A percentile compares a stretch with the other conserved stretches of the same genome.
Evolutionary conservation across 1,284 basidiomycete genomes (phyloP).

Genomic region (Cystobasidium slooffiae): DNA sequence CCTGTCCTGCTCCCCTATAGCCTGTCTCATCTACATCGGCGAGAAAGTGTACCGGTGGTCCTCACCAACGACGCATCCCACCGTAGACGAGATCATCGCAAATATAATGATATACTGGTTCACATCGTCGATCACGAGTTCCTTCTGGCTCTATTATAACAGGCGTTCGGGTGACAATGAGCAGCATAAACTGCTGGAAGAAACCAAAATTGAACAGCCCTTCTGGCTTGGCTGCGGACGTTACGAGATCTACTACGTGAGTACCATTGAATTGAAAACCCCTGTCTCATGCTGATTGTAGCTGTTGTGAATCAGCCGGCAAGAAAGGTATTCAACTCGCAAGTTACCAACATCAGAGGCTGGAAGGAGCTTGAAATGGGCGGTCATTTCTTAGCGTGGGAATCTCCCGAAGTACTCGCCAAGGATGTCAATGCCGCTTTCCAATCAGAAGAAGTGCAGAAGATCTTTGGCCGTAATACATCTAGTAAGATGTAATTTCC

Average conservation of each 20-base stretch:
- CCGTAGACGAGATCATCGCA: constrained; percentile 29
- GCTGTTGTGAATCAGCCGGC: constrained; percentile 16
- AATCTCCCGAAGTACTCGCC: constrained; percentile 40
- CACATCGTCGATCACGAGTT: constrained; percentile 23
- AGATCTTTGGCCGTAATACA: neutral
- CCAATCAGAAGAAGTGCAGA: constrained; percentile 18
- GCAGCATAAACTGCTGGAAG: constrained; percentile 16
- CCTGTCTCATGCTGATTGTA: neutral
- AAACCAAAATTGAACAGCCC: constrained; percentile 30
- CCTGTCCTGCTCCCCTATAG: constrained; percentile 31
- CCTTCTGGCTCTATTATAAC: constrained; percentile 44
- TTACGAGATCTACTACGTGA: constrained; percentile 40
- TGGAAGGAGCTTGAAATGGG: constrained; percentile 41
- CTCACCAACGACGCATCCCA: constrained; percentile 33
- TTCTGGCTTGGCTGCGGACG: constrained; percentile 35
- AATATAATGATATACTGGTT: constrained; percentile 45
- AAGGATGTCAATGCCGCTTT: constrained; percentile 36
- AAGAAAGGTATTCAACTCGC: constrained; percentile 24
- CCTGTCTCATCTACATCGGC: constrained; percentile 40
- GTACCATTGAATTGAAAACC: neutral
- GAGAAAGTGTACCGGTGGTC: constrained; percentile 46
- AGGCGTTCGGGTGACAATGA: constrained; percentile 9
- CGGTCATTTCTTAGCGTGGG: constrained; percentile 41
- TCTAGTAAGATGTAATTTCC: constrained; percentile 6
- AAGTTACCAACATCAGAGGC: constrained; percentile 23